Evolutionary conservation across 768 basidiomycete species (phyloP), one percentile per base, ranked within the genome.

Genomic region (Serendipita vermifera): DNA sequence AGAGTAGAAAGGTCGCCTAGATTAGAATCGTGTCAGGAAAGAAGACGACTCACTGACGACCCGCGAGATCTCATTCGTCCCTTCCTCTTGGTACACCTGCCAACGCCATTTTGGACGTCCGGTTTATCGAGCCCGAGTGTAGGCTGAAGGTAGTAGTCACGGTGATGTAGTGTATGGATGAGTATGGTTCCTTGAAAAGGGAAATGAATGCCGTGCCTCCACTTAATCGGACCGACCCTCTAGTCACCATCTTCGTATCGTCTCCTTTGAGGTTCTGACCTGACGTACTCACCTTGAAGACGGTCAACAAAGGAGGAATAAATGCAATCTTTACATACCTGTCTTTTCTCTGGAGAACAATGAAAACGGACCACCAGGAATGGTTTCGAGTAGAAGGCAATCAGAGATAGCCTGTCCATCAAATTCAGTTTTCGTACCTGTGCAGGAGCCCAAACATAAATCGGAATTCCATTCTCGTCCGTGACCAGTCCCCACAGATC

Each of bases 21-120:
- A n/a, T n/a, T n/a, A n/a, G n/a, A n/a, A n/a, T n/a, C n/a, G n/a
- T n/a, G n/a, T n/a, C n/a, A n/a, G n/a, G n/a, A n/a, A n/a, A n/a
- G n/a, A n/a, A n/a, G n/a, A n/a, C n/a, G 57, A 75, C 85, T 69
- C 65, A 93, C 89, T 92, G 92, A 72, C 90, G 90, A 63, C 86
- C 86, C 62, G 89, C 84, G 36, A 88, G 62, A 67, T 88, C 88
- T 59, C 76, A 76, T 64, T 74, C 81, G 55, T 90, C 83, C 71
- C 80, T 75, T 38, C 92, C 92, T 36, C 75, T 78, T 15, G 92
- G 92, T 33, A 94, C 91, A 20, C 90, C 90, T 26, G 71, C 71
- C 39, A 94, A 77, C 22, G 75, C 70, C 67, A 92, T 84, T 2
- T 72, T 81, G 36, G 89, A n/a, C n/a, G n/a, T n/a, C n/a, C n/a